phyloP scores from a whole-genome alignment of 257 asterid species.

The Perilla frutescens region DNA sequence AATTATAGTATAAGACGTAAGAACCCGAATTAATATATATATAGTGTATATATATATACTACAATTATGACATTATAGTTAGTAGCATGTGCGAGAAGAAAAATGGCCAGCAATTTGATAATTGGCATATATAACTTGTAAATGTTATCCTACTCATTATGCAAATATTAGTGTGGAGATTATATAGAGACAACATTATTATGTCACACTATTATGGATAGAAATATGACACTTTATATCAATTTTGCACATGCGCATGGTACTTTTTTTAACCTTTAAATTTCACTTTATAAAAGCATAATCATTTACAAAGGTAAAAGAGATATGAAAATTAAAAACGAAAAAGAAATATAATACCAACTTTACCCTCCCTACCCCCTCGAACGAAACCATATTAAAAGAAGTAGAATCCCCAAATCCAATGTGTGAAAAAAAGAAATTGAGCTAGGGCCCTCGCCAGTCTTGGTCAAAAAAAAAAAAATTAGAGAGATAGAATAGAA shows the following conservation, averaged over 20 bases:
- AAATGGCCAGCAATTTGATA: conserved; percentile 19
- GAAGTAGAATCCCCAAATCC: neutral
- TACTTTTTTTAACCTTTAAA: conserved; percentile 36
- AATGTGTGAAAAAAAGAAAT: neutral
- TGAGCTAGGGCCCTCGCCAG: neutral
- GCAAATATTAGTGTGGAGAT: conserved; percentile 36
- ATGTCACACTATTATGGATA: conserved; percentile 48
- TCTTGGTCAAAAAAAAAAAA: neutral
- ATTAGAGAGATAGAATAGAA: too few species aligned
- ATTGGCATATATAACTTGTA: conserved; percentile 26
- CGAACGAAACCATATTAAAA: conserved; percentile 6
- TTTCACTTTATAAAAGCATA: conserved; percentile 42
- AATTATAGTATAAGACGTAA: too few species aligned
- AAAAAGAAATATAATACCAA: neutral
- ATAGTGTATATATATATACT: neutral
- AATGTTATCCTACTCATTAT: conserved; percentile 44
- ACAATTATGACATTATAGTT: conserved; percentile 15
- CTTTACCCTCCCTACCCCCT: too few species aligned
- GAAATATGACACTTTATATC: conserved; percentile 45
- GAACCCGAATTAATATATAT: neutral
- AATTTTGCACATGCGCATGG: conserved; percentile 58
- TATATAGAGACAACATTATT: conserved; percentile 49
- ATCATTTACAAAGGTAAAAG: neutral
- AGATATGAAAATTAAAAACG: neutral
- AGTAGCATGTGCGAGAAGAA: conserved; percentile 22